Evolutionary conservation across 345 rosid genomes (phyloP).

Genomic region (Rhodomyrtus tomentosa): DNA sequence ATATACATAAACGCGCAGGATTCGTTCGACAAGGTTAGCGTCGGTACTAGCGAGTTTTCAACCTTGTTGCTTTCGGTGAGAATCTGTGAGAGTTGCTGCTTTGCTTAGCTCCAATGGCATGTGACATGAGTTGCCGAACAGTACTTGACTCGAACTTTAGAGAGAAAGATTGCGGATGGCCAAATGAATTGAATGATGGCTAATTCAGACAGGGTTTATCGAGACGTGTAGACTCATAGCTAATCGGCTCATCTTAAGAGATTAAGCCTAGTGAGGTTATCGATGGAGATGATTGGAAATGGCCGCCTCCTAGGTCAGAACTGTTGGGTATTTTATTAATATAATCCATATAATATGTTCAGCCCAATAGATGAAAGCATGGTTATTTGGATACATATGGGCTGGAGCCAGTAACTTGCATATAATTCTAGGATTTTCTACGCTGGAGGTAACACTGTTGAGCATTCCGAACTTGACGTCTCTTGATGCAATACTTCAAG

Average conservation of each 20-base stretch:
- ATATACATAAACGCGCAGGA: background rate
- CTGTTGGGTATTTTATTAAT: too few species aligned
- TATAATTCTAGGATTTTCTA: too few species aligned
- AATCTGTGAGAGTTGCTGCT: background rate
- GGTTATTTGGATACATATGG: too few species aligned
- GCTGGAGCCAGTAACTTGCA: too few species aligned
- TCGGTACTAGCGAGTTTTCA: background rate
- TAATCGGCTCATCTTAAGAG: background rate
- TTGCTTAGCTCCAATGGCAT: background rate
- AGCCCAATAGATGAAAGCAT: too few species aligned
- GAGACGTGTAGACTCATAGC: background rate
- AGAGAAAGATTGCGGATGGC: background rate
- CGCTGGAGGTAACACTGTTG: too few species aligned
- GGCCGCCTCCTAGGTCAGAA: background rate
- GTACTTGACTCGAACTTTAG: background rate
- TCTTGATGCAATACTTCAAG: too few species aligned
- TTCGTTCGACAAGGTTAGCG: background rate
- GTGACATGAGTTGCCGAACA: background rate
- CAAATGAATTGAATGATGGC: background rate
- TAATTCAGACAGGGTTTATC: background rate
- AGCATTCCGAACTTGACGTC: too few species aligned
- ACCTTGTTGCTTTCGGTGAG: background rate
- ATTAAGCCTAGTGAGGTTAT: background rate
- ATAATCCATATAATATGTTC: too few species aligned
- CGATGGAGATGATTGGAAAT: background rate